phyloP scores from a whole-genome alignment of 2,329 filamentous ascomycete genomes.

The Ascochyta fabae region DNA sequence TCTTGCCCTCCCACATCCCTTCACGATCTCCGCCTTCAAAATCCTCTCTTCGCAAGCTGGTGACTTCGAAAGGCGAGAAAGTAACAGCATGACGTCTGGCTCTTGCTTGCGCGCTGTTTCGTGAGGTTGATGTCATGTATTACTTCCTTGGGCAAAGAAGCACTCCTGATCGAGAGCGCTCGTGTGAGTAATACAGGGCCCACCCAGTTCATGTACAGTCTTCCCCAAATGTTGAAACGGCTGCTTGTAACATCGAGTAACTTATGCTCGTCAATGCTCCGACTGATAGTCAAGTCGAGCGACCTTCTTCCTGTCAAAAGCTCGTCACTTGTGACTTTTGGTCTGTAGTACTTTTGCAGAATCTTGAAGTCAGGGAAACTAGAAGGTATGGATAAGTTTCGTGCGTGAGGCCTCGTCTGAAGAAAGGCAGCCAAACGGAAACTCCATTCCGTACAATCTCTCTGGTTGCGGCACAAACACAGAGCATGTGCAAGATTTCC shows the following conservation, averaged over 20 bases:
- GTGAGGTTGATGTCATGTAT: conserved; percentile 40
- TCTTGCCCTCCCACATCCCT: conserved; percentile 28
- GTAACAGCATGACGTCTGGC: conserved; percentile 22
- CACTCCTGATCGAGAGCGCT: conserved; percentile 20
- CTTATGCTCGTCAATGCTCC: conserved; percentile 41
- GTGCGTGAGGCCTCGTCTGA: not conserved
- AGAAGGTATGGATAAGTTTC: conserved; percentile 18
- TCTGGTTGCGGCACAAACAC: conserved; percentile 28
- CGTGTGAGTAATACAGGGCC: conserved; percentile 46
- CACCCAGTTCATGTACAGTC: conserved; percentile 49
- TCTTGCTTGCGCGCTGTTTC: conserved; percentile 34
- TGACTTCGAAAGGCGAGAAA: conserved; percentile 45
- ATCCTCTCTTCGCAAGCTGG: conserved; percentile 35
- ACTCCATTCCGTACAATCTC: conserved; percentile 38
- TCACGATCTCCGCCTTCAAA: conserved; percentile 38
- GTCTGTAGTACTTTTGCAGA: conserved; percentile 48
- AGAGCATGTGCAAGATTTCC: conserved; percentile 39
- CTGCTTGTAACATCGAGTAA: conserved; percentile 44
- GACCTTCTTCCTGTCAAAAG: conserved; percentile 35
- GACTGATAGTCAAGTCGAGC: conserved; percentile 39
- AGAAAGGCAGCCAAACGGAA: conserved; percentile 24
- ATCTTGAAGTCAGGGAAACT: conserved; percentile 32
- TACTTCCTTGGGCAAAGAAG: conserved; percentile 20
- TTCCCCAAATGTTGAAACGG: conserved; percentile 49
- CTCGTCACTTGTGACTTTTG: conserved; percentile 43